A percentile compares a stretch with the other conserved stretches of the same genome.
phyloP scores from a whole-genome alignment of 352 stramenopile genomes.

The Discostella stelligera region DNA sequence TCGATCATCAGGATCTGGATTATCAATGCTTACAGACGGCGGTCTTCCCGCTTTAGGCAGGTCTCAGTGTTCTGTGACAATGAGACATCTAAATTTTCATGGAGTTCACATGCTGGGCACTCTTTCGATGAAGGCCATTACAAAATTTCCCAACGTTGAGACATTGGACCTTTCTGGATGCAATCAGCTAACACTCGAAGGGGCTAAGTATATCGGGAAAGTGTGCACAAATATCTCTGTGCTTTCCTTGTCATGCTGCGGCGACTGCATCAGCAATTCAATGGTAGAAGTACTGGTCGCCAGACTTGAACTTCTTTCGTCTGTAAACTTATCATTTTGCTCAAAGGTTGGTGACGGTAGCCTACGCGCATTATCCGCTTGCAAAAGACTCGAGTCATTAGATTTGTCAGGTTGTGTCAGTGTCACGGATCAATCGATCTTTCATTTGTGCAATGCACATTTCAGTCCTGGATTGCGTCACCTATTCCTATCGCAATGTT shows the following conservation, averaged over 20 bases:
- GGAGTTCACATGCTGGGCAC: slow-evolving; percentile 87
- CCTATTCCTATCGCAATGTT: slow-evolving; percentile 82
- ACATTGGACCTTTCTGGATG: slow-evolving; percentile 86
- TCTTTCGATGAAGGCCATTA: slow-evolving; percentile 85
- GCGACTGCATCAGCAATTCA: slow-evolving; percentile 62
- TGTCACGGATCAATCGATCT: slow-evolving; percentile 85
- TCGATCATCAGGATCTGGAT: slow-evolving; percentile 37
- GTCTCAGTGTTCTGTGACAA: slow-evolving; percentile 43
- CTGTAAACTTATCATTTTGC: slow-evolving; percentile 63
- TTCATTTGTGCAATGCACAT: slow-evolving; percentile 79
- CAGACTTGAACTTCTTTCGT: slow-evolving; percentile 37
- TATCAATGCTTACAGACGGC: slow-evolving; percentile 91
- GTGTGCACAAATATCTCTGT: slow-evolving; percentile 31
- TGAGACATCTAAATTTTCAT: slow-evolving; percentile 75
- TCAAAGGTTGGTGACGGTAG: slow-evolving; percentile 50
- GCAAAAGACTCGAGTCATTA: slow-evolving; percentile 46
- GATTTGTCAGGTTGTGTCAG: slow-evolving; percentile 71
- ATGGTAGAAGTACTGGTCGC: slow-evolving; percentile 55
- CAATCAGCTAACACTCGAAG: slow-evolving; percentile 83
- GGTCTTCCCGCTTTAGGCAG: slow-evolving; percentile 86
- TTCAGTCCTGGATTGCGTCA: slow-evolving; percentile 67
- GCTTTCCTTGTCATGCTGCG: slow-evolving; percentile 59
- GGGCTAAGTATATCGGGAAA: slow-evolving; percentile 77
- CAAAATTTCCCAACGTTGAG: slow-evolving; percentile 73
- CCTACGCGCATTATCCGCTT: slow-evolving; percentile 56